Base-by-base conservation (phyloP, 2,329 filamentous ascomycete genomes). In the Aspergillus udagawae region DNA sequence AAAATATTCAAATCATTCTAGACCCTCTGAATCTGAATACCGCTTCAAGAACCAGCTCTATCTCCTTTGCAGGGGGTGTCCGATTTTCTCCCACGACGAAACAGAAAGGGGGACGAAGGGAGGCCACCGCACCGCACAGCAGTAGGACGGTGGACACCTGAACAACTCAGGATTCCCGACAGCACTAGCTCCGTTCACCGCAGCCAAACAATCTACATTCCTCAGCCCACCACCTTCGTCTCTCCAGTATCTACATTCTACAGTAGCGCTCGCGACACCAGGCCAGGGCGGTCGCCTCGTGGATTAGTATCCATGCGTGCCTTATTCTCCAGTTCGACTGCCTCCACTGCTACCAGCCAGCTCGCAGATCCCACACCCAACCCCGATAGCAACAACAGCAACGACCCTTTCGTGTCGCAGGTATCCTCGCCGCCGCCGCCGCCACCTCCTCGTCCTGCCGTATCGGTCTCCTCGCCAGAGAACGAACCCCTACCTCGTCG, bases 241-340 rank as follows among this genome's bases (percentile, higher is more conserved):
- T 47, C 23, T 25, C 10, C 20, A 14, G 21, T 50, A 9, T 20
- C 42, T 38, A 17, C 32, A 38, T 38, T 38, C 32, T 38, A 17
- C 14, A 38, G 14, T 17, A 52, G 32, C 52, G 41, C 53, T 48
- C 49, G 35, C 45, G 44, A 50, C 50, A 49, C 51, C 49, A 58
- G 61, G 54, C 60, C 65, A 62, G 62, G 63, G 59, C 61, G 58
- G 60, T 59, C 59, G 60, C 56, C 55, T 62, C 52, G 61, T 58
- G 59, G 59, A 62, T 58, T 59, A 38, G 53, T 65, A 67, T 67
- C 71, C 68, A 75, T 75, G 71, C 72, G 70, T 69, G 68, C 71
- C 63, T 68, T 72, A 64, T 67, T 67, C 62, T 63, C 70, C 62
- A 64, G 62, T 58, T 65, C 69, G 65, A 63, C 67, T 64, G 54